Conservation (phyloP, 2,329 filamentous ascomycete species). For the Pseudocercospora vitis region DNA sequence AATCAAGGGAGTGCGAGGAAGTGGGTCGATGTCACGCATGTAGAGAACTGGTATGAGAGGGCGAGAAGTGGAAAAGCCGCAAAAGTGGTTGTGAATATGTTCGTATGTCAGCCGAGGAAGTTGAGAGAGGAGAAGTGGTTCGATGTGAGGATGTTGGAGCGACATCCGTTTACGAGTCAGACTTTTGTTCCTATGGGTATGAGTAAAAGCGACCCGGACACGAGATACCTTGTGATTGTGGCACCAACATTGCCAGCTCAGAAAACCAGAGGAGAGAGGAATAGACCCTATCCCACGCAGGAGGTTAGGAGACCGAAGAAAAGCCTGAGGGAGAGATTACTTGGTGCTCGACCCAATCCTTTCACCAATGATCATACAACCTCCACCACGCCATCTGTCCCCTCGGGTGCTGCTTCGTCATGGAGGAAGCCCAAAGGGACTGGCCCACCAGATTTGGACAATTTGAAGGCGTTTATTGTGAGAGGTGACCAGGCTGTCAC, state of each 20-base stretch:
- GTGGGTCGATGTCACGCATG: slow-evolving; percentile 74
- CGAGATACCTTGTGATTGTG: slow-evolving; percentile 79
- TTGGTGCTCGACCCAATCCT: slow-evolving; percentile 43
- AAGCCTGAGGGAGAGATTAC: slow-evolving; percentile 43
- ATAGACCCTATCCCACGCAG: slow-evolving; percentile 42
- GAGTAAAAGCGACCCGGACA: slow-evolving; percentile 46
- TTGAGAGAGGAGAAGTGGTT: slow-evolving; percentile 52
- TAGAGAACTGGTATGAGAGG: slow-evolving; percentile 68
- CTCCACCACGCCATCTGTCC: slow-evolving; percentile 28
- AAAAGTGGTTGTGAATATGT: slow-evolving; percentile 77
- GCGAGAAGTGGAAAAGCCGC: slow-evolving; percentile 60
- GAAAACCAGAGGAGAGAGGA: not conserved
- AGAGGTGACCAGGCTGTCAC: slow-evolving; percentile 80
- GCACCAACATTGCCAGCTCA: slow-evolving; percentile 67
- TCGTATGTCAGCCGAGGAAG: slow-evolving; percentile 72
- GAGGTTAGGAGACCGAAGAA: slow-evolving; percentile 38
- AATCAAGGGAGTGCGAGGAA: slow-evolving; percentile 92
- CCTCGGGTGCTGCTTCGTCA: not conserved
- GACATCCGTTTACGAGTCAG: slow-evolving; percentile 92
- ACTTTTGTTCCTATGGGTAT: slow-evolving; percentile 80
- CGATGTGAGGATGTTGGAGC: slow-evolving; percentile 72
- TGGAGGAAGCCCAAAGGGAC: slow-evolving; percentile 40
- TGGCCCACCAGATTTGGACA: slow-evolving; percentile 70
- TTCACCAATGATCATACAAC: slow-evolving; percentile 54
- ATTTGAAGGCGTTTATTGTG: slow-evolving; percentile 75